Evolutionary conservation across 805 yeast species (phyloP).

Genomic region (Ogataea corticis): DNA sequence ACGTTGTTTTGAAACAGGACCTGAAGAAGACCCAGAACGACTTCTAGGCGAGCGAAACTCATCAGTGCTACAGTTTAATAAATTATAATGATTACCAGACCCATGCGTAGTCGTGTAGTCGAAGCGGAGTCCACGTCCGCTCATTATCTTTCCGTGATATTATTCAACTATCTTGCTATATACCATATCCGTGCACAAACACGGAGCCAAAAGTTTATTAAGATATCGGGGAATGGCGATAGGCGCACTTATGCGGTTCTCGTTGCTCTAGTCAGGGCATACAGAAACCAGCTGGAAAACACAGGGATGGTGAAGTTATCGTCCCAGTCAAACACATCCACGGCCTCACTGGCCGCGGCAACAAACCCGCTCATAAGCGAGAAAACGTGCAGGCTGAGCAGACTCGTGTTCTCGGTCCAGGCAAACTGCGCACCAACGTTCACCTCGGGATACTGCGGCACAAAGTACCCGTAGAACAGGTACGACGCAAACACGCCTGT

Average conservation of each 20-base stretch:
- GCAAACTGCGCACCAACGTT: conserved; percentile 53
- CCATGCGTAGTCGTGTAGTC: no score
- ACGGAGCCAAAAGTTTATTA: background rate
- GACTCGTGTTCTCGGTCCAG: conserved; percentile 66
- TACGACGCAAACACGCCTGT: conserved; percentile 70
- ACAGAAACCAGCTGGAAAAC: conserved; percentile 66
- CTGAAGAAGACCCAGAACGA: conserved; percentile 32
- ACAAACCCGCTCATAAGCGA: conserved; percentile 72
- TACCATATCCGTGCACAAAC: no score
- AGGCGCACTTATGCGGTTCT: background rate
- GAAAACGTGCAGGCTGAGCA: conserved; percentile 50
- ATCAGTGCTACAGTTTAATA: background rate
- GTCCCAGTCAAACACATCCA: conserved; percentile 75
- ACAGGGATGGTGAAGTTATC: conserved; percentile 96
- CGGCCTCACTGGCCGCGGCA: conserved; percentile 85
- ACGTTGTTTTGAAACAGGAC: conserved; percentile 53
- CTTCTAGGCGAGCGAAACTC: conserved; percentile 22
- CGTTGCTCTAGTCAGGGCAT: conserved; percentile 24
- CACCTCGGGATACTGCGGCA: conserved; percentile 60
- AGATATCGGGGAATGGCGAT: background rate
- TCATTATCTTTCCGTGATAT: no score
- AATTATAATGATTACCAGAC: background rate
- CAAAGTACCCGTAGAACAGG: conserved; percentile 68
- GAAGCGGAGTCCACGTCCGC: no score
- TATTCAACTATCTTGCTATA: no score